Percentiles rank a stretch among this genome's conserved stretches.
Evolutionary conservation across 2,329 filamentous ascomycete species (phyloP).

Genomic region (Decorospora gaudefroyi): DNA sequence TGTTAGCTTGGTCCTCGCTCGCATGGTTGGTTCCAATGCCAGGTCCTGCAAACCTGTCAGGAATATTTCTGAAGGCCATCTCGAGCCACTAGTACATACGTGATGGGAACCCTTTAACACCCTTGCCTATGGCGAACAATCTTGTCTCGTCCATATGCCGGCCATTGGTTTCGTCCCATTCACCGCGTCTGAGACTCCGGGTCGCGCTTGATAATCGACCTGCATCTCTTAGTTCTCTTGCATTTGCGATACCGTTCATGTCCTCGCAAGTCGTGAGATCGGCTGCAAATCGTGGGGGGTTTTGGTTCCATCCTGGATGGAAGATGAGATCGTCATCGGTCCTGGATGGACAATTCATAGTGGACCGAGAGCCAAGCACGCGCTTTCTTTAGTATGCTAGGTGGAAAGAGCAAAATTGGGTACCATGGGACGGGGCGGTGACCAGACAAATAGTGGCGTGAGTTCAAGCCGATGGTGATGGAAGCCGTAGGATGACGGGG

Average conservation of each 20-base stretch:
- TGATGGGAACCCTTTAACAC: constrained; percentile 32
- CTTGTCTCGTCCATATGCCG: constrained; percentile 27
- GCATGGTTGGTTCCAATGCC: constrained; percentile 35
- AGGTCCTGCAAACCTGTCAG: constrained; percentile 29
- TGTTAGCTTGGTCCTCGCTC: constrained; percentile 26
- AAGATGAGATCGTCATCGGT: constrained; percentile 33
- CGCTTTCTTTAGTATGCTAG: neutral
- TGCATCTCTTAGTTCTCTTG: constrained; percentile 36
- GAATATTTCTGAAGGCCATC: neutral
- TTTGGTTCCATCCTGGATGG: constrained; percentile 40
- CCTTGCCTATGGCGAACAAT: constrained; percentile 22
- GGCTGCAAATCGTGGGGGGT: constrained; percentile 36
- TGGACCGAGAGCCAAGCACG: constrained; percentile 3
- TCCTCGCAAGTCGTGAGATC: constrained; percentile 41
- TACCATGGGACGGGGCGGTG: no score
- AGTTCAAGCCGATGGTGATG: constrained; percentile 11
- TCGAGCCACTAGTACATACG: constrained; percentile 14
- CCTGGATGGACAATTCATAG: constrained; percentile 42
- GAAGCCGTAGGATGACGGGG: no score
- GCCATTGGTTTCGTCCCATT: constrained; percentile 20
- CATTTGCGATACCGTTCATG: constrained; percentile 39
- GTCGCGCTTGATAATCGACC: constrained; percentile 21
- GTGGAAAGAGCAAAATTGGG: no score
- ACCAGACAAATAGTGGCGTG: no score
- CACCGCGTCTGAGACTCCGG: constrained; percentile 18